phyloP scores from a whole-genome alignment of 805 yeast genomes.

The Candida patagonica region DNA sequence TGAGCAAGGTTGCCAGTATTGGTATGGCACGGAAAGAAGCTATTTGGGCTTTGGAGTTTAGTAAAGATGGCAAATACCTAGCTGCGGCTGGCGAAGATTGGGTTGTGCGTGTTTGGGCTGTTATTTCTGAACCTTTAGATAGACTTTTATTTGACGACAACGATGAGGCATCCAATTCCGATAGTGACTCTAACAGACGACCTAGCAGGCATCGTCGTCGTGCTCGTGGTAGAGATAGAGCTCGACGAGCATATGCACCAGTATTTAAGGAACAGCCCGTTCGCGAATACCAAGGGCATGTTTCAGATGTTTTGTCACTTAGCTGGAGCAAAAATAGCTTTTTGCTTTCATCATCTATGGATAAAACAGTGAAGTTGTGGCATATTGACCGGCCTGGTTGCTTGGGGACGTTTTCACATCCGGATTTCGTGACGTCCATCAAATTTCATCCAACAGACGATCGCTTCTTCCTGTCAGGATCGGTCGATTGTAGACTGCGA shows the following conservation, averaged over 20 bases:
- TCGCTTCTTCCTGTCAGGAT: conserved; percentile 74
- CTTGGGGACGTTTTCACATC: conserved; percentile 55
- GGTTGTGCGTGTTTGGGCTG: conserved; percentile 66
- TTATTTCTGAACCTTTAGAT: conserved; percentile 62
- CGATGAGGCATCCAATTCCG: conserved; percentile 3
- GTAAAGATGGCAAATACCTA: conserved; percentile 68
- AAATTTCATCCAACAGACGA: conserved; percentile 81
- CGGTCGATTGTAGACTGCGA: conserved; percentile 63
- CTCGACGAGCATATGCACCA: conserved; percentile 46
- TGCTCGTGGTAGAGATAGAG: conserved; percentile 1
- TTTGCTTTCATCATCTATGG: conserved; percentile 73
- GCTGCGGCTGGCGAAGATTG: conserved; percentile 81
- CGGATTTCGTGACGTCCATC: conserved; percentile 76
- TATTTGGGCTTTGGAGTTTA: conserved; percentile 67
- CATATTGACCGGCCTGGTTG: conserved; percentile 61
- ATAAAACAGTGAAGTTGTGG: conserved; percentile 76
- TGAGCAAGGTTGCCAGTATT: not conserved
- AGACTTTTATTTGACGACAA: conserved; percentile 30
- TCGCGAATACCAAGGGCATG: conserved; percentile 55
- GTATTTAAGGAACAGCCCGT: conserved; percentile 65
- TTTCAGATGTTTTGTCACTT: conserved; percentile 58
- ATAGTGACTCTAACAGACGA: not conserved
- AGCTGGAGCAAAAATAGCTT: conserved; percentile 89
- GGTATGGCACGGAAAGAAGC: conserved; percentile 4
- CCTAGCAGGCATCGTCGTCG: not conserved